Base-by-base conservation (phyloP, 306 rosid species). In the Glycyrrhiza uralensis region DNA sequence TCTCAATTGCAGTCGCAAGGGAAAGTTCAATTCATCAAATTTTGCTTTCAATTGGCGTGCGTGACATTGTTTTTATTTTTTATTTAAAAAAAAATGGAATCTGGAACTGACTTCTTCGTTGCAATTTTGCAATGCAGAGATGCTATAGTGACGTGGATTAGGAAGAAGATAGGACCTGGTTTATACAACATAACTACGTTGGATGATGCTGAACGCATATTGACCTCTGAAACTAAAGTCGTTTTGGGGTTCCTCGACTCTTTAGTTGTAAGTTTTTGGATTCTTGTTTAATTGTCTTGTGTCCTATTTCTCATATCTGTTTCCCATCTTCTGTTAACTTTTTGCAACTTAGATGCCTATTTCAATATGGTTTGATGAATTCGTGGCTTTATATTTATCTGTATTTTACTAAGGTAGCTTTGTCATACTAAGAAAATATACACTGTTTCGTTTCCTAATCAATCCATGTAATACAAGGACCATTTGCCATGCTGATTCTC, bases 161-260 rank as follows among this genome's bases (percentile, higher is more conserved):
- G 79, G 90, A 94, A 94, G 96, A 91, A 95, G 89, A 85, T 71
- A 14, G 99, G 99, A 56, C 97, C 97, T 52, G 97, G 99, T 71
- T 54, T 91, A 1, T 14, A 72, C 82, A 95, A 91, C 68, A 62
- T 95, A 52, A 95, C 96, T 52, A 82, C 90, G 6, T 74, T 88
- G 77, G 95, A 91, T 33, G 96, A 91, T 17, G 97, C 96, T 4
- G 96, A 95, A 35, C 77, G 85, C 17, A 63, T 91, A 19, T 85
- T 89, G 90, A 77, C 81, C 29, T 81, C 96, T 33, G 97, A 89
- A 74, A 80, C 64, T 65, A 95, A 81, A 85, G 81, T 91, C 59
- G 99, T 90, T 84, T 80, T 95, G 85, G 99, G 87, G 41, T 88
- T 83, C 87, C 92, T 95, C 38, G 84, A 88, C 79, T 89, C 97